A percentile compares a stretch with the other conserved stretches of the same genome.
Evolutionary conservation across 805 yeast genomes (phyloP).

Genomic region (Candida berthetii): DNA sequence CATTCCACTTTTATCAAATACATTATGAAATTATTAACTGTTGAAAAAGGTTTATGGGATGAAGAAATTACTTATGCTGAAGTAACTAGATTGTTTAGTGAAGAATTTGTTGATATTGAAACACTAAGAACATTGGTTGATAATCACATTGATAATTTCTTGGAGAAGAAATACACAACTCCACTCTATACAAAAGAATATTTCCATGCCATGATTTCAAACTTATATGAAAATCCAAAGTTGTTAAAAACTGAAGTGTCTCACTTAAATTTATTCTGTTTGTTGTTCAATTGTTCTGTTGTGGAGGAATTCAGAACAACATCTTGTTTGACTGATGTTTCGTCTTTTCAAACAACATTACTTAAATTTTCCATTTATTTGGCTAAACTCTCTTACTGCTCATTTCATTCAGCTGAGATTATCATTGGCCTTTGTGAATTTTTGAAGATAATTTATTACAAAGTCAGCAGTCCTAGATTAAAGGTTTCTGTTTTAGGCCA

Average conservation of each 20-base stretch:
- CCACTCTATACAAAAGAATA: neutral
- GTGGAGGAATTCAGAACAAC: neutral
- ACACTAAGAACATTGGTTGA: neutral
- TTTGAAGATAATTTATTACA: neutral
- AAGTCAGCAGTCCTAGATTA: neutral
- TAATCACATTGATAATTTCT: neutral
- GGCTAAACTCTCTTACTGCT: neutral
- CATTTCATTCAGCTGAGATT: neutral
- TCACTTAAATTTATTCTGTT: neutral
- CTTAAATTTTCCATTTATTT: neutral
- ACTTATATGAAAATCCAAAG: neutral
- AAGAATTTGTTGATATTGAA: neutral
- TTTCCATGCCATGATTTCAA: neutral
- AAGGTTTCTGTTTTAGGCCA: neutral
- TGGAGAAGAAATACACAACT: neutral
- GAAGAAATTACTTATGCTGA: neutral
- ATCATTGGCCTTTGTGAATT: neutral
- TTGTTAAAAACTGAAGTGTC: neutral
- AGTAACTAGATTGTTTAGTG: neutral
- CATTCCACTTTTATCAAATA: neutral
- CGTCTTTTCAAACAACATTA: neutral
- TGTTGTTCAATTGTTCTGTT: neutral
- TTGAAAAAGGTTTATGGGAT: neutral
- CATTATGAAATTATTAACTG: neutral
- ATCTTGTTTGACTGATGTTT: neutral